Evolutionary conservation across 768 basidiomycete genomes (phyloP).

Genomic region (Suillus brevipes): DNA sequence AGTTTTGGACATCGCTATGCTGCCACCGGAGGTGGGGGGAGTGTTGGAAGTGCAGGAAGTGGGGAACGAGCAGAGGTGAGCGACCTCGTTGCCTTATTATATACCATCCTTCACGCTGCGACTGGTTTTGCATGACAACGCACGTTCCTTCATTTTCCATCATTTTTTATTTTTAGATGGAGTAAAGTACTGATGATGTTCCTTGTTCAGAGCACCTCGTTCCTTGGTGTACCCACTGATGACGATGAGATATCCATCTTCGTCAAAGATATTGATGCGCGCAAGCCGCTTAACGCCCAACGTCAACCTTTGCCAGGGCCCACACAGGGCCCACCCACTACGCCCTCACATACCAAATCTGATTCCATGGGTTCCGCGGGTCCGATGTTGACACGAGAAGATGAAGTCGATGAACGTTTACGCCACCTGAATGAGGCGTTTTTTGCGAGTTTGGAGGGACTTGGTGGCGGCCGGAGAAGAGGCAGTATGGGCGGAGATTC

Average conservation of each 20-base stretch:
- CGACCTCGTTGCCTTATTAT: not conserved
- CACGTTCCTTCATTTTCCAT: slow-evolving; percentile 1
- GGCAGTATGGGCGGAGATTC: slow-evolving; percentile 16
- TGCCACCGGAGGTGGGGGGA: slow-evolving; percentile 35
- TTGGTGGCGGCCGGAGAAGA: slow-evolving; percentile 41
- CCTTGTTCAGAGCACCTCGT: slow-evolving; percentile 38
- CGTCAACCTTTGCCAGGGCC: not conserved
- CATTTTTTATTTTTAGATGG: not conserved
- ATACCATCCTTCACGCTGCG: not conserved
- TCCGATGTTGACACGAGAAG: slow-evolving; percentile 63
- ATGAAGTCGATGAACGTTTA: slow-evolving; percentile 65
- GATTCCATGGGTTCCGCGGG: slow-evolving; percentile 29
- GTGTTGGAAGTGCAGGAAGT: slow-evolving; percentile 41
- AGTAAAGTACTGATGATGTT: slow-evolving; percentile 5
- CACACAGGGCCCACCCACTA: not conserved
- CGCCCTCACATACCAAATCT: not conserved
- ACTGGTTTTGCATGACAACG: not conserved
- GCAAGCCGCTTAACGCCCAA: slow-evolving; percentile 51
- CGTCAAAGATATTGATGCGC: slow-evolving; percentile 72
- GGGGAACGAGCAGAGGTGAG: slow-evolving; percentile 32
- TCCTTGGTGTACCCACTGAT: slow-evolving; percentile 52
- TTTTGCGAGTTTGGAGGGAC: slow-evolving; percentile 59
- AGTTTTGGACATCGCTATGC: slow-evolving; percentile 75
- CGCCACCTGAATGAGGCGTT: slow-evolving; percentile 70
- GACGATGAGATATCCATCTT: slow-evolving; percentile 80